phyloP scores from a whole-genome alignment of 495 filamentous ascomycete species.

The Trypethelium eluteriae region DNA sequence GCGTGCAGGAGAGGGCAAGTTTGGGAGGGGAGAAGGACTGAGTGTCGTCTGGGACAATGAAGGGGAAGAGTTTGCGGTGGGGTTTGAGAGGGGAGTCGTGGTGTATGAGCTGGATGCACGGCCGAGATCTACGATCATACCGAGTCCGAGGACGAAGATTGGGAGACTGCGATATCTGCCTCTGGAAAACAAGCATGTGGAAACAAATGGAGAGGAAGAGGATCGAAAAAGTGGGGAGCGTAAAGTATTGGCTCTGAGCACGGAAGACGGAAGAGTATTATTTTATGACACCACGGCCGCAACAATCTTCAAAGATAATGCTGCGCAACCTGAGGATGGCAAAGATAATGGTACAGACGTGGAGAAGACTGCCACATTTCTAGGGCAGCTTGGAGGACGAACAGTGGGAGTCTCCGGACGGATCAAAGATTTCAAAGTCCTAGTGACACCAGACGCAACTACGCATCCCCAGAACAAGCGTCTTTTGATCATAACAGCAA shows the following conservation, averaged over 20 bases:
- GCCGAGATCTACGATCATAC: constrained; percentile 62
- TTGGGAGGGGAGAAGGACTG: constrained; percentile 72
- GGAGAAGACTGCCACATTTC: constrained; percentile 32
- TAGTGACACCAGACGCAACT: constrained; percentile 38
- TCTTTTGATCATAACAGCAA: constrained; percentile 61
- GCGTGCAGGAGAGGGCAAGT: constrained; percentile 65
- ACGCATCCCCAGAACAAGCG: constrained; percentile 35
- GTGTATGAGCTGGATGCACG: constrained; percentile 83
- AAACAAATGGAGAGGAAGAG: neutral
- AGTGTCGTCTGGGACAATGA: constrained; percentile 72
- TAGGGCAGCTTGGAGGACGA: constrained; percentile 69
- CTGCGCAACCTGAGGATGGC: constrained; percentile 33
- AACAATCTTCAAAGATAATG: neutral
- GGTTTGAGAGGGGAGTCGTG: constrained; percentile 75
- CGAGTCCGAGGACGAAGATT: constrained; percentile 65
- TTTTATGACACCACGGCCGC: constrained; percentile 62
- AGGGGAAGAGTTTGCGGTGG: constrained; percentile 77
- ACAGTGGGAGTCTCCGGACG: constrained; percentile 56
- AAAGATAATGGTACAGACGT: constrained; percentile 10
- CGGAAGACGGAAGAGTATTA: constrained; percentile 81
- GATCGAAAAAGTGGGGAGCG: constrained; percentile 25
- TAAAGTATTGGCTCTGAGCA: constrained; percentile 67
- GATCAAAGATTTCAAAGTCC: constrained; percentile 79
- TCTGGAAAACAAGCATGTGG: neutral
- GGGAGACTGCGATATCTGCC: constrained; percentile 68